Conservation (phyloP, 305 asterid species). For the Fraxinus dipetala region DNA sequence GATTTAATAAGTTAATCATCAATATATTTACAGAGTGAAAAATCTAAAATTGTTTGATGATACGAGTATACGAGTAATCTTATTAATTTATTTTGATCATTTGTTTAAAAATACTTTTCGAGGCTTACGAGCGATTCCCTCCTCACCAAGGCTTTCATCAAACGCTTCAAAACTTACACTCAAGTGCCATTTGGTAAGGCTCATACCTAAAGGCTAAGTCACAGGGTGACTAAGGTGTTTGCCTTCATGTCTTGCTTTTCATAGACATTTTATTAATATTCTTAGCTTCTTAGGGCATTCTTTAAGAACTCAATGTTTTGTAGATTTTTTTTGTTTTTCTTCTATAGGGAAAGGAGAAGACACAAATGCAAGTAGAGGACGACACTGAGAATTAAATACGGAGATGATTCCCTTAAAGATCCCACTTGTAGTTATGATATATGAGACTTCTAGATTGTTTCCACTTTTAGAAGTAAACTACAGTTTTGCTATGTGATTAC, state of each 20-base stretch:
- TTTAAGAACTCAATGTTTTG: background rate
- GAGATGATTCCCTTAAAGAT: background rate
- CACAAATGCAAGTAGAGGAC: background rate
- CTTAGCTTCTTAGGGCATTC: background rate
- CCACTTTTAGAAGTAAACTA: background rate
- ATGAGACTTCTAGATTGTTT: background rate
- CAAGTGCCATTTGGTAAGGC: background rate
- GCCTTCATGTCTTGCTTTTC: background rate
- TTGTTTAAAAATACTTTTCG: background rate
- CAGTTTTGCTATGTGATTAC: background rate
- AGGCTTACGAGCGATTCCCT: background rate
- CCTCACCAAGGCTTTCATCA: background rate
- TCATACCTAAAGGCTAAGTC: background rate
- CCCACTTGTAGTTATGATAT: background rate
- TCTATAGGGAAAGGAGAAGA: background rate
- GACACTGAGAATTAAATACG: background rate
- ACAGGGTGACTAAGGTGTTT: background rate
- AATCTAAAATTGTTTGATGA: background rate
- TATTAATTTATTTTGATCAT: background rate
- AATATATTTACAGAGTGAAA: background rate
- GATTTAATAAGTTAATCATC: background rate
- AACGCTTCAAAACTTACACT: background rate
- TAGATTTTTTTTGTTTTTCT: background rate
- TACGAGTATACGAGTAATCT: background rate
- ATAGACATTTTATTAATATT: background rate